Evolutionary conservation across 139 green algal species (phyloP).

Genomic region (Picochlorum sp.): DNA sequence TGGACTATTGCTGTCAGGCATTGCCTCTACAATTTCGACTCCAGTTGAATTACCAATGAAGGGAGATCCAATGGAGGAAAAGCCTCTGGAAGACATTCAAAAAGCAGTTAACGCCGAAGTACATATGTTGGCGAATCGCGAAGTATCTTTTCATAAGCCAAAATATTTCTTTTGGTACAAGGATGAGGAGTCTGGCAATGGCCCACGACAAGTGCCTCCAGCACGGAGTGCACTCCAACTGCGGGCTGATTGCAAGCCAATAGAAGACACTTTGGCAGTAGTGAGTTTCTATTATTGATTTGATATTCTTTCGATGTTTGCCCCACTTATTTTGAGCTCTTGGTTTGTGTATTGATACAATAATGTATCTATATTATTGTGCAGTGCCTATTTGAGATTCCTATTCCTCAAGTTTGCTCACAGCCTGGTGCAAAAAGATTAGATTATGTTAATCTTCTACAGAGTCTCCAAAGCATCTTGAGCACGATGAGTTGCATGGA

Average conservation of each 20-base stretch:
- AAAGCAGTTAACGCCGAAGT: too few relatives aligned
- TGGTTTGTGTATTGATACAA: too few relatives aligned
- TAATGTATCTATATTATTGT: too few relatives aligned
- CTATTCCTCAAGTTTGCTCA: not conserved
- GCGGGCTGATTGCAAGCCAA: not conserved
- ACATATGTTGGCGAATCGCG: too few relatives aligned
- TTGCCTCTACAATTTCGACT: not conserved
- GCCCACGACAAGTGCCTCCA: not conserved
- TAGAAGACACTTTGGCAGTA: not conserved
- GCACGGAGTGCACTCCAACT: not conserved
- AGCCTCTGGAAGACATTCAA: too few relatives aligned
- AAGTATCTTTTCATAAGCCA: too few relatives aligned
- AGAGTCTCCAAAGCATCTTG: not conserved
- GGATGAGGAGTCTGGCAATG: too few relatives aligned
- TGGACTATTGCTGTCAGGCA: not conserved
- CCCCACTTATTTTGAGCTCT: too few relatives aligned
- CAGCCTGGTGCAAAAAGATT: not conserved
- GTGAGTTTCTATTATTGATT: too few relatives aligned
- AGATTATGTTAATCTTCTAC: not conserved
- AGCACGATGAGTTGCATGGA: not conserved
- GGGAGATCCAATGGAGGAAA: too few relatives aligned
- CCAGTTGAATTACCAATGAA: not conserved
- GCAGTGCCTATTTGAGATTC: not conserved
- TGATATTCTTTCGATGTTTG: too few relatives aligned
- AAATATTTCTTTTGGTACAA: too few relatives aligned